Percentiles rank a stretch among this genome's conserved stretches.
Evolutionary conservation across 1,284 basidiomycete species (phyloP).

Genomic region (Puccinia horiana): DNA sequence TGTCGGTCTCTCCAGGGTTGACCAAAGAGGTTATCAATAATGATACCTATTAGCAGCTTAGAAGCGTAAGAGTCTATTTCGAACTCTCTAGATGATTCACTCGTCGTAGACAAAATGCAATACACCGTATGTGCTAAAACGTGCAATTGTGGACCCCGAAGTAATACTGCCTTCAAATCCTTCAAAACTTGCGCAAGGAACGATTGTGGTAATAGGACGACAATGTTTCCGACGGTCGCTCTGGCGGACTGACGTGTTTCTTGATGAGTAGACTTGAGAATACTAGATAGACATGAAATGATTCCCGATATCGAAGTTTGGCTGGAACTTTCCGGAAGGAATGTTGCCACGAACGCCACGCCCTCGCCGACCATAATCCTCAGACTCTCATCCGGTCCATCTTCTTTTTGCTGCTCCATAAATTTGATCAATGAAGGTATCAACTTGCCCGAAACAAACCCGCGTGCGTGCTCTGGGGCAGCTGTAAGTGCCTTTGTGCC

Average conservation of each 20-base stretch:
- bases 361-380: conserved; percentile 87
- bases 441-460: conserved; percentile 68
- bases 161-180: conserved; percentile 78
- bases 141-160: conserved; percentile 91
- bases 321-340: conserved; percentile 72
- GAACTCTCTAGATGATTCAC: conserved; percentile 57
- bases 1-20: conserved; percentile 87
- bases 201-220: conserved; percentile 70
- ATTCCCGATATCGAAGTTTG: conserved; percentile 75
- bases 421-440: conserved; percentile 57
- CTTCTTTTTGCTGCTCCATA: conserved; percentile 67
- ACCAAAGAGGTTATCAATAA: conserved; percentile 91
- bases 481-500: conserved; percentile 59
- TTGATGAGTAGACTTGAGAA: conserved; percentile 86
- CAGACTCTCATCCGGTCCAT: conserved; percentile 73
- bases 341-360: conserved; percentile 78
- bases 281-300: conserved; percentile 80
- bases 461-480: conserved; percentile 74
- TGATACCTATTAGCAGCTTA: conserved; percentile 74
- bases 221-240: conserved; percentile 81
- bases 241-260: conserved; percentile 87
- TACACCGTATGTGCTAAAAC: conserved; percentile 84
- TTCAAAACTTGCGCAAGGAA: conserved; percentile 75
- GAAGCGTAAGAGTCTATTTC: conserved; percentile 75
- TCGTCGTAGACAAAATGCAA: conserved; percentile 65